phyloP scores from a whole-genome alignment of 441 rosid species.

The Adansonia grandidieri region DNA sequence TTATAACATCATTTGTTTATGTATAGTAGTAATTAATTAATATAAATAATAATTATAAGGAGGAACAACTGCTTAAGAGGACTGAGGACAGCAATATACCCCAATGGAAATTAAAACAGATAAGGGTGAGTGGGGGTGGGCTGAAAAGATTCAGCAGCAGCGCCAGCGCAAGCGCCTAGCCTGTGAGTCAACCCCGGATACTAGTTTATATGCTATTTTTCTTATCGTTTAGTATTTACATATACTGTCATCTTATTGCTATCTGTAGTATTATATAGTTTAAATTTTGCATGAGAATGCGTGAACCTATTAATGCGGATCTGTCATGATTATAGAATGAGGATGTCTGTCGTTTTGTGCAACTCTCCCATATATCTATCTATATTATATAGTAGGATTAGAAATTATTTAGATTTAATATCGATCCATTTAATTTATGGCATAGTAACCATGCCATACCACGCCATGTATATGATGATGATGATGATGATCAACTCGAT shows the following conservation, averaged over 20 bases:
- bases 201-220: conserved; percentile 24
- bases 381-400: too few species aligned
- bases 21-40: too few species aligned
- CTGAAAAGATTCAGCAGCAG: too few species aligned
- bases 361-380: neutral
- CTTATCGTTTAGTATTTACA: conserved; percentile 19
- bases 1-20: too few species aligned
- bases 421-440: neutral
- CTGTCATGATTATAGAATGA: conserved; percentile 46
- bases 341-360: conserved; percentile 53
- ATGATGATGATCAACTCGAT: neutral
- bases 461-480: neutral
- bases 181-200: conserved; percentile 60
- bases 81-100: neutral
- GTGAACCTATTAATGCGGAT: conserved; percentile 69
- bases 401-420: neutral
- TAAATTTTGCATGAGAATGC: conserved; percentile 44
- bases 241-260: too few species aligned
- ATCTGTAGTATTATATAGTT: neutral
- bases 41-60: neutral
- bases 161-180: neutral
- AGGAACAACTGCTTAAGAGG: neutral
- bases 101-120: neutral
- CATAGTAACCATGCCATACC: neutral
- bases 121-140: conserved; percentile 26